Base-by-base conservation (phyloP, 2,329 filamentous ascomycete species). In the Calonectria pteridis region DNA sequence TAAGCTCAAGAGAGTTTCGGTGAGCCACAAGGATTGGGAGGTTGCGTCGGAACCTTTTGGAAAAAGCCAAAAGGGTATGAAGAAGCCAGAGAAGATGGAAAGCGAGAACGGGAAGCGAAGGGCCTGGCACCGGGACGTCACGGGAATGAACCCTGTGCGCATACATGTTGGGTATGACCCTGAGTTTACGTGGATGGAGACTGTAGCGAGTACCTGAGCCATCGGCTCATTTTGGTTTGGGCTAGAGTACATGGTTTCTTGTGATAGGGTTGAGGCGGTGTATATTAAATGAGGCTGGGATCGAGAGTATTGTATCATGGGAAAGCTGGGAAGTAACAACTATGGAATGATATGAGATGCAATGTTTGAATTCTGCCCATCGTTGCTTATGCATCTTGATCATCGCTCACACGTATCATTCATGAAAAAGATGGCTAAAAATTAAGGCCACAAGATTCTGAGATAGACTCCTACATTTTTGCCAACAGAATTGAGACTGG, bases 1-100 rank as follows among this genome's bases (percentile, higher is more conserved):
- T 14, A 75, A 65, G 6, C 63, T 77, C n/a, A 51, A 29, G 0
- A 64, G 6, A 2, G 51, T 79, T 2, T 55, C 20, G 13, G 20
- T 73, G 2, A 26, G 6, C 26, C 9, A 23, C 6, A 10, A 16
- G 3, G 5, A 28, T 16, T 79, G 67, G 72, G 67, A 77, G 11
- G 5, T 78, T 16, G 76, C 71, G 2, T 71, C 73, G 1, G 62
- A 68, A 5, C 40, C 77, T 3, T 37, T 76, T 6, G 69, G 63
- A 14, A 74, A 72, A 13, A 10, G 26, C 0, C 31, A 70, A 28
- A 77, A 68, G 28, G 76, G 71, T 2, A 50, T 67, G 43, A 59
- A 63, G 1, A 75, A 73, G 51, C 3, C 69, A 1, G n/a, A 73
- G 20, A 73, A 59, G 33, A 29, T 78, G 20, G 35, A 20, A 1